phyloP scores from a whole-genome alignment of 2,329 filamentous ascomycete genomes.

The Ustilaginoidea virens region DNA sequence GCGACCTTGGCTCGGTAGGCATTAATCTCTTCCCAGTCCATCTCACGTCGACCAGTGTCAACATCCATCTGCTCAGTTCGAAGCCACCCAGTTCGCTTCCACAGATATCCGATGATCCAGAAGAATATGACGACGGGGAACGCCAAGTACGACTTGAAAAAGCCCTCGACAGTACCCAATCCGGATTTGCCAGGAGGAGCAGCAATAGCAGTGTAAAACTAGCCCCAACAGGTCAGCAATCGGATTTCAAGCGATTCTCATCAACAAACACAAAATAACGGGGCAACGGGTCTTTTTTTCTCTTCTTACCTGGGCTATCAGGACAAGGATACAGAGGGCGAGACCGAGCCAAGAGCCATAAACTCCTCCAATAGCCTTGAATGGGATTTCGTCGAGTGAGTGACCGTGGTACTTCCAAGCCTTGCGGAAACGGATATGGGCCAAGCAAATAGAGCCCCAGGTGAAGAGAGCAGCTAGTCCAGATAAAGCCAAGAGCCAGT shows the following conservation, averaged over 20 bases:
- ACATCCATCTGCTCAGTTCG: constrained; percentile 46
- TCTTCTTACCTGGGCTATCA: constrained; percentile 33
- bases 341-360: constrained; percentile 48
- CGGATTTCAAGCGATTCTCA: background rate
- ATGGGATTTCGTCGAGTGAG: constrained; percentile 49
- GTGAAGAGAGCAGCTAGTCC: constrained; percentile 48
- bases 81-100: constrained; percentile 50
- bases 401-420: constrained; percentile 45
- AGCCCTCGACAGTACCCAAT: constrained; percentile 26
- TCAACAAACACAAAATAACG: no score
- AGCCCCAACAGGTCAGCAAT: constrained; percentile 3
- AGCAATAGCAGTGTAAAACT: constrained; percentile 35
- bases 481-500: constrained; percentile 49
- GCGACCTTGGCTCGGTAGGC: constrained; percentile 7
- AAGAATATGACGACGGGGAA: constrained; percentile 37
- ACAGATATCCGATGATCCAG: constrained; percentile 41
- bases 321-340: constrained; percentile 34
- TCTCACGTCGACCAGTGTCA: constrained; percentile 46
- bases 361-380: constrained; percentile 42
- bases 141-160: constrained; percentile 39
- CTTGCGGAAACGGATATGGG: constrained; percentile 50
- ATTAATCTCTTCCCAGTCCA: constrained; percentile 18
- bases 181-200: constrained; percentile 17
- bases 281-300: no score
- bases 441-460: constrained; percentile 49